phyloP scores from a whole-genome alignment of 768 basidiomycete genomes.

The Trametes coccinea region DNA sequence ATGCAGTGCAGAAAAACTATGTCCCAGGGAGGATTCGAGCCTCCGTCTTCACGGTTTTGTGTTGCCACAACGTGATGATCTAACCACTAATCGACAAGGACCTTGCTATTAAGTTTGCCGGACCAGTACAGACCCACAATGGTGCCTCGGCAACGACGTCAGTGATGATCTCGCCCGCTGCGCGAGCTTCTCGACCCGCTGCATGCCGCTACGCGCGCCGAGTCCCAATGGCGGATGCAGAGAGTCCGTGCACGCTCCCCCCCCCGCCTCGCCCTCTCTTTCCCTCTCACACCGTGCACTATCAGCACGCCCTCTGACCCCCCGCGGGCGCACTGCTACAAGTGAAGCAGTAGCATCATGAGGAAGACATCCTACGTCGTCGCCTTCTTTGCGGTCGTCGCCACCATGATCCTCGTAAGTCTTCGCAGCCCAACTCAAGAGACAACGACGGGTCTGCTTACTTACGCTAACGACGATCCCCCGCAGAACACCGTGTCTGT shows the following conservation, averaged over 20 bases:
- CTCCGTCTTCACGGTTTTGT: slow-evolving; percentile 15
- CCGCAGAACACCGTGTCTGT: slow-evolving; percentile 58
- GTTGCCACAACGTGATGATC: slow-evolving; percentile 14
- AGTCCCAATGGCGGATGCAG: slow-evolving; percentile 12
- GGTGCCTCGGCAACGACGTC: not conserved
- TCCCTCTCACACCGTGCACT: not conserved
- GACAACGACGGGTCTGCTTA: not conserved
- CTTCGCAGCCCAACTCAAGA: not conserved
- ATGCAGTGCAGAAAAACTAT: not conserved
- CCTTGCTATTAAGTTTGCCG: not conserved
- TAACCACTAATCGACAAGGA: slow-evolving; percentile 20
- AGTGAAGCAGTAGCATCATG: slow-evolving; percentile 40
- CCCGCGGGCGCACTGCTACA: not conserved
- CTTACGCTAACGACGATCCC: not conserved
- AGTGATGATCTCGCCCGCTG: not conserved
- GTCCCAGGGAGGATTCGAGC: slow-evolving; percentile 19
- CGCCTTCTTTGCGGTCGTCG: slow-evolving; percentile 56
- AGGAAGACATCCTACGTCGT: slow-evolving; percentile 69
- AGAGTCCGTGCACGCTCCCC: not conserved
- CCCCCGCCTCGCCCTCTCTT: not conserved
- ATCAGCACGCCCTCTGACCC: not conserved
- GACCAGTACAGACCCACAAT: not conserved
- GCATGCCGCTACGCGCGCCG: slow-evolving; percentile 6
- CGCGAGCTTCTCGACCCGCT: too few relatives aligned
- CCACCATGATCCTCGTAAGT: slow-evolving; percentile 55